Conservation (phyloP, 768 basidiomycete genomes). For the Hemileccinum rubropunctum region DNA sequence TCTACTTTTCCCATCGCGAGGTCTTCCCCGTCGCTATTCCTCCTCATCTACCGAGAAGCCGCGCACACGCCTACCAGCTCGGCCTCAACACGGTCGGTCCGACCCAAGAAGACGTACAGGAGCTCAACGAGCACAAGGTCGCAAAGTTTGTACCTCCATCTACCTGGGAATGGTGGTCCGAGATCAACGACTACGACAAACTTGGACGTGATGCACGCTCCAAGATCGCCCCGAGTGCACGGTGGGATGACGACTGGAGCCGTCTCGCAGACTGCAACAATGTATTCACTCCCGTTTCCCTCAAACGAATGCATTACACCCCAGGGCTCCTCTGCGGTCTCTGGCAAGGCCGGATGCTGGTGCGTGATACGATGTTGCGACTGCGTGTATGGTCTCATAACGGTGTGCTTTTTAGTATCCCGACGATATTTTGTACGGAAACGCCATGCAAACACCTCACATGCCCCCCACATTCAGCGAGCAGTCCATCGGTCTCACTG, state of each 20-base stretch:
- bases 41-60: slow-evolving; percentile 32
- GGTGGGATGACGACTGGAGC: slow-evolving; percentile 60
- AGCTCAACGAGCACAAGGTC: slow-evolving; percentile 46
- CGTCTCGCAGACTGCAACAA: slow-evolving; percentile 47
- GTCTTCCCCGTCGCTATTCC: slow-evolving; percentile 43
- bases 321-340: slow-evolving; percentile 53
- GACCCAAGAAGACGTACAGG: slow-evolving; percentile 58
- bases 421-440: slow-evolving; percentile 14
- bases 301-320: slow-evolving; percentile 39
- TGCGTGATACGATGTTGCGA: slow-evolving; percentile 31
- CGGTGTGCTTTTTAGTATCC: slow-evolving; percentile 13
- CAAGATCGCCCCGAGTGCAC: slow-evolving; percentile 36
- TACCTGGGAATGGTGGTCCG: slow-evolving; percentile 22
- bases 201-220: slow-evolving; percentile 23
- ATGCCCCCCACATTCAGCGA: slow-evolving; percentile 35
- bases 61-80: slow-evolving; percentile 27
- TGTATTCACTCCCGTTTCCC: slow-evolving; percentile 27
- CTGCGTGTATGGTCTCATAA: not conserved
- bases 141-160: slow-evolving; percentile 29
- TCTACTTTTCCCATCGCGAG: slow-evolving; percentile 62
- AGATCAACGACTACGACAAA: slow-evolving; percentile 16
- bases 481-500: slow-evolving; percentile 33
- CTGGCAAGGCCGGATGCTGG: slow-evolving; percentile 64
- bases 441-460: slow-evolving; percentile 19
- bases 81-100: slow-evolving; percentile 33